Evolutionary conservation across 306 rosid genomes (phyloP).

Genomic region (Malus sylvestris): DNA sequence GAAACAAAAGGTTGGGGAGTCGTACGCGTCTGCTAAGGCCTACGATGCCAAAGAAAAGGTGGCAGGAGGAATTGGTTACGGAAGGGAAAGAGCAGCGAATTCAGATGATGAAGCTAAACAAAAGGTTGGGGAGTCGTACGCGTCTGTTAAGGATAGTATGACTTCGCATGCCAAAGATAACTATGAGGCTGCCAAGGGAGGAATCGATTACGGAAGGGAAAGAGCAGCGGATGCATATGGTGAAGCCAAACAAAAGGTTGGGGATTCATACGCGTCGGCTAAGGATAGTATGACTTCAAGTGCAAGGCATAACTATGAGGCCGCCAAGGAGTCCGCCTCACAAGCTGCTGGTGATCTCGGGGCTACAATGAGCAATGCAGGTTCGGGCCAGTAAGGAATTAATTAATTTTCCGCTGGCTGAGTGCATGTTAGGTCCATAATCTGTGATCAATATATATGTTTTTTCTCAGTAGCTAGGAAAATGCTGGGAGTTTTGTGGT

Average conservation of each 20-base stretch:
- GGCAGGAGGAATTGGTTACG: neutral
- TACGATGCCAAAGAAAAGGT: slow-evolving; percentile 10
- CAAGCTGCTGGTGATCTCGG: slow-evolving; percentile 49
- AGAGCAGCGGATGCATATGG: slow-evolving; percentile 27
- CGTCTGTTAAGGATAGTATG: slow-evolving; percentile 22
- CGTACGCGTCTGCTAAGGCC: slow-evolving; percentile 5
- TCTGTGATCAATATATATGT: neutral
- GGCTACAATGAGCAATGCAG: slow-evolving; percentile 37
- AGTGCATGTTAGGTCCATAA: neutral
- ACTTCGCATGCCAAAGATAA: slow-evolving; percentile 24
- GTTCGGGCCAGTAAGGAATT: slow-evolving; percentile 21
- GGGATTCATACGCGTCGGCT: slow-evolving; percentile 14
- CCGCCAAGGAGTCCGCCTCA: slow-evolving; percentile 57
- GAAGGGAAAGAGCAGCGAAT: slow-evolving; percentile 21
- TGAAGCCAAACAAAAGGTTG: slow-evolving; percentile 23
- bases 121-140: slow-evolving; percentile 20
- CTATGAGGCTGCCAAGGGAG: slow-evolving; percentile 45
- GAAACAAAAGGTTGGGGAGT: slow-evolving; percentile 17
- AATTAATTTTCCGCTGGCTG: neutral
- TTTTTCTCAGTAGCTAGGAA: neutral
- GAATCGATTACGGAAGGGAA: neutral
- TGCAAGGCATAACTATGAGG: slow-evolving; percentile 37
- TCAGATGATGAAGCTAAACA: slow-evolving; percentile 27
- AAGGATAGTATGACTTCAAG: slow-evolving; percentile 24
- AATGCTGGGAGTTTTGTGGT: neutral